phyloP scores from a whole-genome alignment of 1,284 basidiomycete species.

The Ceratorhiza oryzae-sativae region DNA sequence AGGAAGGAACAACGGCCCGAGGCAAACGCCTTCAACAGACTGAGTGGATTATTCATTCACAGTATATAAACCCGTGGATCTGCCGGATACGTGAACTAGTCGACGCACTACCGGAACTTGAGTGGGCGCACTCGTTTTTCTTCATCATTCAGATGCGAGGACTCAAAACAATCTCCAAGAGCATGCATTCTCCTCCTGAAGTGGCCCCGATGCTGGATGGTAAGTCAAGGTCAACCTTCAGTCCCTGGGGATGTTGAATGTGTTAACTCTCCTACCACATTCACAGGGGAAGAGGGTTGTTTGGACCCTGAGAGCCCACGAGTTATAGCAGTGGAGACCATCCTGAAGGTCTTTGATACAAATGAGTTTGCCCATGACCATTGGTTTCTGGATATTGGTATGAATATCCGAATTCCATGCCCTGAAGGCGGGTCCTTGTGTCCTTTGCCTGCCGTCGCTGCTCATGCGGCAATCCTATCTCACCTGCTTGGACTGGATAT shows the following conservation, averaged over 20 bases:
- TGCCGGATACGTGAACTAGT: neutral
- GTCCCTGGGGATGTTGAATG: too few species aligned
- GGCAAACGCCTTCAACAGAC: slow-evolving; percentile 11
- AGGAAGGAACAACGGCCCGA: neutral
- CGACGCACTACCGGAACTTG: neutral
- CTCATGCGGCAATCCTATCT: neutral
- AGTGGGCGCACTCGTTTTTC: slow-evolving; percentile 22
- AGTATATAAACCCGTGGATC: slow-evolving; percentile 5
- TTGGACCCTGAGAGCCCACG: neutral
- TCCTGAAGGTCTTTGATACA: neutral
- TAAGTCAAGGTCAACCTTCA: neutral
- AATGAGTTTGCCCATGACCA: neutral
- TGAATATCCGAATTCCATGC: neutral
- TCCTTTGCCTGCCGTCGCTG: neutral
- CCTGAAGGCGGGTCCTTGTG: neutral
- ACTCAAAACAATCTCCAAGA: neutral
- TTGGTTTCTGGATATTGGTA: slow-evolving; percentile 22
- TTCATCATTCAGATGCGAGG: slow-evolving; percentile 24
- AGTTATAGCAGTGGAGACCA: neutral
- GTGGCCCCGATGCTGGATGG: neutral
- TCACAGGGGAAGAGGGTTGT: neutral
- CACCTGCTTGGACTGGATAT: neutral
- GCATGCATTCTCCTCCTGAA: slow-evolving; percentile 26
- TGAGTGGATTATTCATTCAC: slow-evolving; percentile 2
- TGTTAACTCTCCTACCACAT: too few species aligned